Base-by-base conservation (phyloP, 306 rosid genomes). In the Cucurbita pepo region DNA sequence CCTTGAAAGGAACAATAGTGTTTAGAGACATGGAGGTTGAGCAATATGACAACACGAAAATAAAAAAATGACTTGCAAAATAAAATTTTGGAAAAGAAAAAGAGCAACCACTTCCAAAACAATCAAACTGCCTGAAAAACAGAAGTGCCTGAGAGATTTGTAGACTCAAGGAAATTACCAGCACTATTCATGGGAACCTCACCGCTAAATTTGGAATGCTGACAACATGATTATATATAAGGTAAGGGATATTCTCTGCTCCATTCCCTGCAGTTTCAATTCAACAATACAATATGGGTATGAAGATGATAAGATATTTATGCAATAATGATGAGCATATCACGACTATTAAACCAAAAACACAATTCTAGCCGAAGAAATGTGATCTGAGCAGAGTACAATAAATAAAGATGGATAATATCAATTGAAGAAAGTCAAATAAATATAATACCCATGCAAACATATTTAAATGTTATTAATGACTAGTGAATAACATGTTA, bases 151-250 rank as follows among this genome's bases (percentile, higher is more conserved):
- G 77, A 77, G n/a, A 41, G 51, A 81, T 79, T 58, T 73, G 74
- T 58, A 66, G 78, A 74, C 75, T 75, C 48, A 72, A 65, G 80
- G 76, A 81, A 76, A 75, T 77, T 81, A 85, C 84, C 83, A 82
- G 87, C 69, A 79, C 65, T 71, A 86, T 73, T 81, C 80, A 73
- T 75, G 81, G 79, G 80, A 81, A 83, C 79, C 96, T 85, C 90
- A 93, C 98, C 87, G 16, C 80, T 82, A 90, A 80, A 75, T 88
- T 84, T 82, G 96, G 98, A 82, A 87, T 82, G 89, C 88, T 83
- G 74, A 80, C 80, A 76, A 78, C 89, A 81, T 86, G 87, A 83
- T 76, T 72, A 76, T 75, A 77, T 79, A 93, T 86, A 79, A 93
- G 87, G 78, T 77, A 72, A 74, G 98, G 62, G 67, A 84, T 66